Conservation (phyloP, 1,139 yeast genomes). For the Saccharomyces hybrid region DNA sequence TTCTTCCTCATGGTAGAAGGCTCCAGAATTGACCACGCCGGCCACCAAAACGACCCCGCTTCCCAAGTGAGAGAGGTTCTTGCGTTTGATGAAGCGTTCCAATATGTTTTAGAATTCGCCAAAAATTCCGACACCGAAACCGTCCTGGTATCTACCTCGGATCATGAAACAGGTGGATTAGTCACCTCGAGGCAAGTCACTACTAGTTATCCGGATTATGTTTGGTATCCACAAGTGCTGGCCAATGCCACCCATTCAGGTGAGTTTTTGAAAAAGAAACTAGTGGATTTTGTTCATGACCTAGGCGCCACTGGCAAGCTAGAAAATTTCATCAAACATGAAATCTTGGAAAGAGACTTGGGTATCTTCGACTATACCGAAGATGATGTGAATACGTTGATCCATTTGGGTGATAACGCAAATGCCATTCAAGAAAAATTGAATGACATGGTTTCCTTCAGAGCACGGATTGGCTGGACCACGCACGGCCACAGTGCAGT, state of each 20-base stretch:
- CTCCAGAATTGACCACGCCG: slow-evolving; percentile 86
- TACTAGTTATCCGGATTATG: slow-evolving; percentile 52
- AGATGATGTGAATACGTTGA: slow-evolving; percentile 40
- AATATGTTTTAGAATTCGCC: slow-evolving; percentile 60
- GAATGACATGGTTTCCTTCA: slow-evolving; percentile 53
- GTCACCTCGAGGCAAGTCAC: slow-evolving; percentile 67
- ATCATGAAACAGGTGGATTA: slow-evolving; percentile 89
- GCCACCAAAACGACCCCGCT: slow-evolving; percentile 82
- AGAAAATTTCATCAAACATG: slow-evolving; percentile 40
- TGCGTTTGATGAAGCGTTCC: slow-evolving; percentile 69
- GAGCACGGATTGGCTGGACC: slow-evolving; percentile 81
- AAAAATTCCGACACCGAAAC: slow-evolving; percentile 61
- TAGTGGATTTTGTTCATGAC: slow-evolving; percentile 30
- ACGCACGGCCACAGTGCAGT: slow-evolving; percentile 89
- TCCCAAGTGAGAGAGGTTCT: slow-evolving; percentile 75
- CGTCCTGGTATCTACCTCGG: slow-evolving; percentile 67
- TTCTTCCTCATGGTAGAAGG: slow-evolving; percentile 80
- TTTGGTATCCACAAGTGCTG: slow-evolving; percentile 73
- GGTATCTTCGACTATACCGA: slow-evolving; percentile 51
- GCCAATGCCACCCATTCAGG: slow-evolving; percentile 63
- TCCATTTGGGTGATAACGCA: slow-evolving; percentile 11
- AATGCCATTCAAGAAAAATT: slow-evolving; percentile 36
- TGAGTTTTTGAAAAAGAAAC: slow-evolving; percentile 47
- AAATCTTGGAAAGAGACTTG: slow-evolving; percentile 48
- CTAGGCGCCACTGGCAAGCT: slow-evolving; percentile 28